Percentiles rank a stretch among this genome's conserved stretches.
These are phyloP conservation scores for Pyrenochaeta sp. DNA, from an alignment of 2,329 filamentous ascomycete species.

Conservation along the genomic window DNA sequence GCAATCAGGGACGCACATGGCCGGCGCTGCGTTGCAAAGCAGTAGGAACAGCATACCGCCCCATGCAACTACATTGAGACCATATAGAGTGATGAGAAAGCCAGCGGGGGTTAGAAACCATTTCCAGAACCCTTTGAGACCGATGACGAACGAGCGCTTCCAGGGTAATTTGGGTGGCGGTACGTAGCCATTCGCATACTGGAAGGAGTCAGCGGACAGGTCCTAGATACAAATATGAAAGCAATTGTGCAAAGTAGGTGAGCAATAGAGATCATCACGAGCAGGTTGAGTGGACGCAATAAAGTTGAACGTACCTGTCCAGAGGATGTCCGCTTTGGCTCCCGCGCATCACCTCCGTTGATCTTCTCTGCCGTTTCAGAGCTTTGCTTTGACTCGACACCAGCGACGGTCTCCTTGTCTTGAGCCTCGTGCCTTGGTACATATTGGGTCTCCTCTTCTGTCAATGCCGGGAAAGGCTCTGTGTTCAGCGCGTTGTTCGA, in stretches of 20 bases:
- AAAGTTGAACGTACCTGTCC: constrained; percentile 24
- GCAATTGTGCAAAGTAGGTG: neutral
- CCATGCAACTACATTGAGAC: constrained; percentile 85
- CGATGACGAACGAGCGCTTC: constrained; percentile 66
- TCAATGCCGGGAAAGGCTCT: constrained; percentile 41
- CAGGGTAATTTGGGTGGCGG: constrained; percentile 59
- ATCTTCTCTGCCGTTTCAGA: constrained; percentile 29
- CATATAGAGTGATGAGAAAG: constrained; percentile 80
- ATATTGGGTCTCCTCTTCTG: constrained; percentile 35
- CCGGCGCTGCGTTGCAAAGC: constrained; percentile 75
- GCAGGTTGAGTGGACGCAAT: neutral
- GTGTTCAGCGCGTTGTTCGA: constrained; percentile 23
- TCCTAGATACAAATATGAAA: neutral
- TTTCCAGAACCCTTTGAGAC: constrained; percentile 70
- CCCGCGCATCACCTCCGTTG: constrained; percentile 16
- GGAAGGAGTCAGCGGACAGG: constrained; percentile 9
- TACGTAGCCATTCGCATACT: constrained; percentile 53
- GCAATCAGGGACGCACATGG: constrained; percentile 77
- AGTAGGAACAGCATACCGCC: constrained; percentile 90
- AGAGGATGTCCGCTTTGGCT: constrained; percentile 20
- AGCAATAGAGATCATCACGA: neutral
- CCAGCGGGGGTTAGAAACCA: constrained; percentile 79
- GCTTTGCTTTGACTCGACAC: constrained; percentile 23
- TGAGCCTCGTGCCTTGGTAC: constrained; percentile 5
- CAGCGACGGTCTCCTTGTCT: constrained; percentile 17